Percentiles rank a stretch among this genome's conserved stretches.
These are phyloP conservation scores for Aspergillus funiculosus DNA, from an alignment of 495 filamentous ascomycete genomes.

Conservation along the genomic window DNA sequence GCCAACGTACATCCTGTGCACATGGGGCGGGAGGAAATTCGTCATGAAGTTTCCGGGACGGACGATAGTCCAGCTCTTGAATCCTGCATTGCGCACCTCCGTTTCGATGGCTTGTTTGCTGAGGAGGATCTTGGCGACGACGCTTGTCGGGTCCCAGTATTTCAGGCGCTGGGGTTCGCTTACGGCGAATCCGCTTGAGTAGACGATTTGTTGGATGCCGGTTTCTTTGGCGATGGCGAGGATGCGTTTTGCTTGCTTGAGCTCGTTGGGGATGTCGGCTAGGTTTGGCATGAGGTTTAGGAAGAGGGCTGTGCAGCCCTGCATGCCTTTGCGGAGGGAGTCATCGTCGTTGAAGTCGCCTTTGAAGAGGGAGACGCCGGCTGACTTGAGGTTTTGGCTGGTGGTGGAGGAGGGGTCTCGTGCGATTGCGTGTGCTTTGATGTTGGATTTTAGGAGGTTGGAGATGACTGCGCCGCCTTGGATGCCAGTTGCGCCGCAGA, in stretches of 20 bases:
- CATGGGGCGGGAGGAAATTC: conserved; percentile 38
- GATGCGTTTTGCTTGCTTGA: conserved; percentile 33
- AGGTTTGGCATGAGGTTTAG: conserved; percentile 39
- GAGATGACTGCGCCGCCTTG: conserved; percentile 42
- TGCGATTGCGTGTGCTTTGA: conserved; percentile 37
- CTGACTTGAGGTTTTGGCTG: conserved; percentile 28
- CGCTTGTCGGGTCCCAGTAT: conserved; percentile 21
- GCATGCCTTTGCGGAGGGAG: conserved; percentile 29
- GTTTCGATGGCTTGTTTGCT: conserved; percentile 36
- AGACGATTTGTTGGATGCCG: conserved; percentile 37
- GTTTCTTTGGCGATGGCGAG: conserved; percentile 37
- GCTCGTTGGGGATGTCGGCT: conserved; percentile 21
- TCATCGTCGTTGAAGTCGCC: conserved; percentile 39
- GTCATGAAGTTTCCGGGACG: conserved; percentile 47
- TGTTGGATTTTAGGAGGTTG: conserved; percentile 32
- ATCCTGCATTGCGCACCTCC: conserved; percentile 25
- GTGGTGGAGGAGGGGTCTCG: conserved; percentile 31
- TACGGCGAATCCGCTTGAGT: conserved; percentile 31
- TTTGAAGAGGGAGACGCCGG: conserved; percentile 35
- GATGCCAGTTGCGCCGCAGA: conserved; percentile 45
- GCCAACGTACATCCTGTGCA: conserved; percentile 30
- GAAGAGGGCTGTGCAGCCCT: conserved; percentile 43
- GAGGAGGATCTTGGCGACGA: conserved; percentile 24
- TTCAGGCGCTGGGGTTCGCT: conserved; percentile 21
- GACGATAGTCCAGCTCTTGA: conserved; percentile 40